Percentiles rank a stretch among this genome's conserved stretches.
phyloP scores from a whole-genome alignment of 441 rosid species.

The Gossypium schwendimanii region DNA sequence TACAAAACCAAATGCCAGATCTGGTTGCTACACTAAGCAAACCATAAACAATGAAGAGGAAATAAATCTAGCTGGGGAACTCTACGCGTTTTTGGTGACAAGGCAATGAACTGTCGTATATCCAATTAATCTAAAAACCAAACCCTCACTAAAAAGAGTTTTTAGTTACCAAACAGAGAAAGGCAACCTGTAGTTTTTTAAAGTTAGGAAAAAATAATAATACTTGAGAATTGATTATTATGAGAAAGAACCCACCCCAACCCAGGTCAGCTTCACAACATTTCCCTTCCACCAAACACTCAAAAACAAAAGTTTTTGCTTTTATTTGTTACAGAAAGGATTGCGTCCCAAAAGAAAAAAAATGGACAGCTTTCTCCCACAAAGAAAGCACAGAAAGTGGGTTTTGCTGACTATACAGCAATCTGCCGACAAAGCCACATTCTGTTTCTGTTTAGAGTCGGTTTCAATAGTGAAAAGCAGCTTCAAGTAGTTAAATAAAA shows the following conservation, averaged over 20 bases:
- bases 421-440: slow-evolving; percentile 31
- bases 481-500: too few species aligned
- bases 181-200: not conserved
- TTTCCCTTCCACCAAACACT: slow-evolving; percentile 30
- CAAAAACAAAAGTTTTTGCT: slow-evolving; percentile 5
- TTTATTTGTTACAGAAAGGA: slow-evolving; percentile 8
- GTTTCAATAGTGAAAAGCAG: not conserved
- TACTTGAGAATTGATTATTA: not conserved
- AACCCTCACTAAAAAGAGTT: slow-evolving; percentile 19
- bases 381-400: slow-evolving; percentile 22
- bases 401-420: slow-evolving; percentile 33
- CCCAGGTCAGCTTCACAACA: slow-evolving; percentile 31
- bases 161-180: slow-evolving; percentile 11
- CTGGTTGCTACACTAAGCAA: slow-evolving; percentile 31
- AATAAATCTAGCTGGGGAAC: slow-evolving; percentile 30
- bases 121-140: slow-evolving; percentile 25
- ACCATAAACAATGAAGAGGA: slow-evolving; percentile 12
- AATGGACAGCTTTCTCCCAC: slow-evolving; percentile 7
- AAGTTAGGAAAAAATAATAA: not conserved
- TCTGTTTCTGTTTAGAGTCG: slow-evolving; percentile 21
- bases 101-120: slow-evolving; percentile 44
- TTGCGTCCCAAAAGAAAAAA: not conserved
- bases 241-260: slow-evolving; percentile 10
- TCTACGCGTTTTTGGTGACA: slow-evolving; percentile 54
- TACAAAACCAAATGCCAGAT: slow-evolving; percentile 38